Base-by-base conservation (phyloP, 306 rosid species). In the Astragalus glycyphyllos region DNA sequence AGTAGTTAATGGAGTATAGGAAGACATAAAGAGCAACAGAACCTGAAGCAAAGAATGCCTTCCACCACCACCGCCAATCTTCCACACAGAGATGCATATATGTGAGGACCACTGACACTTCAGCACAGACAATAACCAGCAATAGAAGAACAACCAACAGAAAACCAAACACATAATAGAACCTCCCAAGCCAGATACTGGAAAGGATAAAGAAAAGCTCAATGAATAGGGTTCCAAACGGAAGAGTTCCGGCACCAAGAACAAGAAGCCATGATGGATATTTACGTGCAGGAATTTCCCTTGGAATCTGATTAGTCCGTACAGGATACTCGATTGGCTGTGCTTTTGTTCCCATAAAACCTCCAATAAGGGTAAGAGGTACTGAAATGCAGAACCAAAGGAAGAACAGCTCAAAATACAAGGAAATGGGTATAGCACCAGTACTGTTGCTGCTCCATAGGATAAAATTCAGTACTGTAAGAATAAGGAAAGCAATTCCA, bases 21-120 rank as follows among this genome's bases (percentile, higher is more conserved):
- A 91, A 91, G 77, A 91, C 92, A 48, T 91, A 91, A 32, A 91
- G 84, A 29, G 97, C 82, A 63, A 91, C 97, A 13, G 97, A 88
- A 57, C 97, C 97, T 4, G 97, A 91, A 38, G 97, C 96, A 38
- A 80, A 91, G 88, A 91, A 91, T 44, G 97, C 90, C 85, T 91
- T 91, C 97, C 97, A 91, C 97, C 97, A 91, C 97, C 97, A 91
- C 37, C 85, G 83, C 96, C 97, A 91, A 77, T 91, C 97, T 83
- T 91, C 97, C 68, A 91, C 97, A 71, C 97, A 91, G 40, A 91
- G 87, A 79, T 91, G 97, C 97, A 91, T 91, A 65, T 91, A 88
- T 38, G 97, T 88, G 71, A 91, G 97, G 62, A 91, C 97, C 67
- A 91, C 96, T 1, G 97, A 91, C 50, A 91, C 96, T 74, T 88